Base-by-base conservation (phyloP, 2,329 filamentous ascomycete genomes). In the Zasmidium cellare region DNA sequence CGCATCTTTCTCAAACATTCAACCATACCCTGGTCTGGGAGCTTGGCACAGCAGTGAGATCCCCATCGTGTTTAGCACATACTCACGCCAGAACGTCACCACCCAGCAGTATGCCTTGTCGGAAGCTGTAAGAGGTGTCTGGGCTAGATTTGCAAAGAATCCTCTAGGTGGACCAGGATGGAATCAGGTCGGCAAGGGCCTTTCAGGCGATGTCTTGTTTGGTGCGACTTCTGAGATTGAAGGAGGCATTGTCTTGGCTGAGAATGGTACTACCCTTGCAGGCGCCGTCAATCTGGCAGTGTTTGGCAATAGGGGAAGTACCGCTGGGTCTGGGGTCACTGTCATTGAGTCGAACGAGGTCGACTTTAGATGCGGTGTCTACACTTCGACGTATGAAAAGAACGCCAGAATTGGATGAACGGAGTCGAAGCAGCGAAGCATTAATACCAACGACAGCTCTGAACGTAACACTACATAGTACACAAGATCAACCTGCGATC, bases 131-230 rank as follows among this genome's bases (percentile, higher is more conserved):
- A 67, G 70, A 52, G 62, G 63, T 14, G 64, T 66, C 0, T 76
- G 74, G 73, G 72, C 72, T 1, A 53, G 62, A 2, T 76, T 76
- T 54, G 74, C 72, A 2, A 73, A 72, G 61, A 69, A 75, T 55
- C 74, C 74, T 2, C n/a, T 45, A 2, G 62, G 60, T 35, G 74
- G 73, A 14, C 74, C 74, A 1, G 74, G 74, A 0, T 76, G 74
- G 74, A 71, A 70, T 56, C 53, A 52, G 3, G 65, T 71, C 2
- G 64, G 68, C 1, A 67, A 64, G 23, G 70, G 68, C 20, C 46
- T 46, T 14, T 23, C 24, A 20, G 69, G 58, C 11, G 19, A 49
- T 22, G 66, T 69, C 14, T 58, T 67, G 6, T 57, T 64, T 18
- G 67, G 63, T 12, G 62, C 67, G 14, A 58, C 44, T 46, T 55